phyloP scores from a whole-genome alignment of 139 green algal genomes.

The Pleodorina starrii region DNA sequence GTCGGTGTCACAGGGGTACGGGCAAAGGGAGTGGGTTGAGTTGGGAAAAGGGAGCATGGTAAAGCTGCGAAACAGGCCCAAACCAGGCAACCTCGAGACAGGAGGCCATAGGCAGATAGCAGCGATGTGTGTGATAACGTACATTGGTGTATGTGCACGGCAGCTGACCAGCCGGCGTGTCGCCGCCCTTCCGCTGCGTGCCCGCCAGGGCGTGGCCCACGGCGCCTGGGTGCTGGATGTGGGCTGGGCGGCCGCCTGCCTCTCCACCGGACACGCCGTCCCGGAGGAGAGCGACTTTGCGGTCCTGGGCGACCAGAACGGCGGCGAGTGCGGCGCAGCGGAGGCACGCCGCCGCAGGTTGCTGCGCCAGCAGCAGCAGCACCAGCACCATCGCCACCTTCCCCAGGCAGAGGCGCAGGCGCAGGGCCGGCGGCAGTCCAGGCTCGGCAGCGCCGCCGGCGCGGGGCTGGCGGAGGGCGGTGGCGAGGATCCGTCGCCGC shows the following conservation, averaged over 20 bases:
- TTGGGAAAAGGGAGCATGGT: no score
- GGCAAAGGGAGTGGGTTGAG: no score
- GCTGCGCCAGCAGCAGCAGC: background rate
- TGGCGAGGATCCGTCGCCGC: background rate
- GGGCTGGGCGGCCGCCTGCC: constrained; percentile 39
- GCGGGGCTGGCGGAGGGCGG: no score
- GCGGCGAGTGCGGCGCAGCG: background rate
- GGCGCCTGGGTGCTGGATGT: constrained; percentile 44
- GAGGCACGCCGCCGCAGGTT: background rate
- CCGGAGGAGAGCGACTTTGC: constrained; percentile 48
- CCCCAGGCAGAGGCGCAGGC: background rate
- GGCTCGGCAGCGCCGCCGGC: background rate
- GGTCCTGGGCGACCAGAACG: constrained; percentile 25
- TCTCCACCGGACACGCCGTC: constrained; percentile 8
- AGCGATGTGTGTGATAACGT: no score
- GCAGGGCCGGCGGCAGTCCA: background rate
- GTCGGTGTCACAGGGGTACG: no score
- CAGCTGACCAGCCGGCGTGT: no score
- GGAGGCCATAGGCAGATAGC: no score
- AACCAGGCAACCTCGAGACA: no score
- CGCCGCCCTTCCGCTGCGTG: no score
- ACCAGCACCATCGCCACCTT: background rate
- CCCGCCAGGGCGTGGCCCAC: constrained; percentile 41
- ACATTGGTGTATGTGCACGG: no score
- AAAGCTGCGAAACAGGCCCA: no score